Conservation (phyloP, 371 early-diverging fungal genomes). For the Umbelopsis sp. region DNA sequence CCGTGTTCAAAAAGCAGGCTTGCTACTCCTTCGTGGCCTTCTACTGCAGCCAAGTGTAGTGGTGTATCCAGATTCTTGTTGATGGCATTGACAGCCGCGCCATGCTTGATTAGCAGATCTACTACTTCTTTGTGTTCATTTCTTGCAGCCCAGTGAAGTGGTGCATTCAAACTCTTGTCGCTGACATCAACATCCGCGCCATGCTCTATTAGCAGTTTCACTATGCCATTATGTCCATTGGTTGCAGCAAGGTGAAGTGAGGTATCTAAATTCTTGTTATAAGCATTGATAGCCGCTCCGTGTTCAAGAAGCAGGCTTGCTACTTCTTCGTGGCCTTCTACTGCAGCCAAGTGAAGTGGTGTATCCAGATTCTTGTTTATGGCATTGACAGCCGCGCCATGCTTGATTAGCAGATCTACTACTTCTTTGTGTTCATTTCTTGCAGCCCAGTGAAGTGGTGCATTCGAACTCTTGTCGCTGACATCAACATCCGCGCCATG, state of each 20-base stretch:
- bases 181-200: neutral
- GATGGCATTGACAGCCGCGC: neutral
- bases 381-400: too few relatives aligned
- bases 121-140: neutral
- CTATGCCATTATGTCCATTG: neutral
- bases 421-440: too few relatives aligned
- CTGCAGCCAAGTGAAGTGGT: too few relatives aligned
- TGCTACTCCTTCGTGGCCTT: neutral
- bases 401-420: too few relatives aligned
- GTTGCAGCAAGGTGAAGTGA: neutral
- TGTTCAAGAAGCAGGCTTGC: too few relatives aligned
- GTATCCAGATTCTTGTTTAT: too few relatives aligned
- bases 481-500: too few relatives aligned
- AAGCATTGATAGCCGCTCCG: too few relatives aligned
- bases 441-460: too few relatives aligned
- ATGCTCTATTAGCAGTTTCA: neutral
- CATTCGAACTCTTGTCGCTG: too few relatives aligned
- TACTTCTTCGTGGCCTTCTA: too few relatives aligned
- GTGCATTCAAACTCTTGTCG: neutral
- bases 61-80: neutral
- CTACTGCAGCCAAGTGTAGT: neutral
- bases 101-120: neutral
- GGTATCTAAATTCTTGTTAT: neutral
- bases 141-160: neutral
- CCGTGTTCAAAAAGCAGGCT: neutral